Percentiles rank a stretch among this genome's conserved stretches.
Evolutionary conservation across 495 filamentous ascomycete genomes (phyloP).

Genomic region (Podospora appendiculata): DNA sequence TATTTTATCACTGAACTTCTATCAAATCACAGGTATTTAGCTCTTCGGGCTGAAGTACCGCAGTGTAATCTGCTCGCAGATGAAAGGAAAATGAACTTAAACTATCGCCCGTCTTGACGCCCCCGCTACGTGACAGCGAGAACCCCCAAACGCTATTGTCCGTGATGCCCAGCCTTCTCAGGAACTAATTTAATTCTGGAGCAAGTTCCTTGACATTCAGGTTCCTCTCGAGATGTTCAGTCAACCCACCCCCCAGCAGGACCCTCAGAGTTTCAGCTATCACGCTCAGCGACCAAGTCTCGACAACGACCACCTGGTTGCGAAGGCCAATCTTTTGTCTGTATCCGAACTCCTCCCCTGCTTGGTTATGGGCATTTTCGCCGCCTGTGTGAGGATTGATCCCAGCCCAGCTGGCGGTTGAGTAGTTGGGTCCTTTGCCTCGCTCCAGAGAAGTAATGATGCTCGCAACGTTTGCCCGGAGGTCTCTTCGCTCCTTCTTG

Average conservation of each 20-base stretch:
- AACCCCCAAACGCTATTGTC: no score
- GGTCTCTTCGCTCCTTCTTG: constrained; percentile 68
- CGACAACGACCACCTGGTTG: constrained; percentile 66
- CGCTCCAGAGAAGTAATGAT: constrained; percentile 80
- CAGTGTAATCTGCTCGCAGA: no score
- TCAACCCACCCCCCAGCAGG: constrained; percentile 73
- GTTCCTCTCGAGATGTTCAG: constrained; percentile 75
- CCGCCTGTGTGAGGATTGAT: constrained; percentile 34
- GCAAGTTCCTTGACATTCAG: constrained; percentile 63
- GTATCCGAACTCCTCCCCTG: constrained; percentile 67
- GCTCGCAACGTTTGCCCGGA: constrained; percentile 73
- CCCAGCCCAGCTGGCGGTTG: constrained; percentile 29
- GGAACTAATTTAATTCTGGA: no score
- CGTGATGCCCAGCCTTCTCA: no score
- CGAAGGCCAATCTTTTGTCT: constrained; percentile 71
- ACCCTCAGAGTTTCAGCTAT: constrained; percentile 67
- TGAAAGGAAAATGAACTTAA: no score
- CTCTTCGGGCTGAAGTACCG: no score
- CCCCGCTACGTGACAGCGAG: no score
- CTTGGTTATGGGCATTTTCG: constrained; percentile 44
- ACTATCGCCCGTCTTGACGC: no score
- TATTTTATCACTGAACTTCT: no score
- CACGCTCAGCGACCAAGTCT: constrained; percentile 85
- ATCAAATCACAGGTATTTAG: no score
- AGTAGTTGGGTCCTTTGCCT: constrained; percentile 39